phyloP scores from a whole-genome alignment of 257 asterid genomes.

The Solanum neorickii region DNA sequence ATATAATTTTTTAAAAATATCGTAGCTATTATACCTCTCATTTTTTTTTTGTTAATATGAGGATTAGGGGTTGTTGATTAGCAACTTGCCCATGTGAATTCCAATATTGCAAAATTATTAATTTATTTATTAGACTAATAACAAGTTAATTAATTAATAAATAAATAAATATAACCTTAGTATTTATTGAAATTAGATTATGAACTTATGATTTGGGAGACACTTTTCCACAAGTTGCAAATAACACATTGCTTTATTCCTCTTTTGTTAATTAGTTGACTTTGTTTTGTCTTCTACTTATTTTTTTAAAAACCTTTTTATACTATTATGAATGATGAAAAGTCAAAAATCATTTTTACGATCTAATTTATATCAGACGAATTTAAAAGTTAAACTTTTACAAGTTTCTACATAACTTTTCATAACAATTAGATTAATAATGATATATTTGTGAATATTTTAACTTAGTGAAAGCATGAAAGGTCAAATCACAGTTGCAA shows the following conservation, averaged over 20 bases:
- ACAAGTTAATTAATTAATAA: not conserved
- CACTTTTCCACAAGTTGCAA: not conserved
- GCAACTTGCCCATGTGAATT: not conserved
- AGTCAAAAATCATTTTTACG: not conserved
- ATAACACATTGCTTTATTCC: not conserved
- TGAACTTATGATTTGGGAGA: not conserved
- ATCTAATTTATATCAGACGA: not conserved
- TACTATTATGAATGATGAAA: not conserved
- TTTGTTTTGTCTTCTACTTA: not conserved
- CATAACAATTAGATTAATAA: not conserved
- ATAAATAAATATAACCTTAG: not conserved
- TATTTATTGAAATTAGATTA: not conserved
- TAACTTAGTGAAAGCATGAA: not conserved
- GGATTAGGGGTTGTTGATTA: not conserved
- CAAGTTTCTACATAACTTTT: not conserved
- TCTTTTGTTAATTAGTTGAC: not conserved
- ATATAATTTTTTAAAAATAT: too few species aligned
- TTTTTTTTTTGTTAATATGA: not conserved
- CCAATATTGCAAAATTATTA: not conserved
- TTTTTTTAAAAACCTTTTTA: not conserved
- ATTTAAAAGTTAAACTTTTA: too few species aligned
- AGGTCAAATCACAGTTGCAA: not conserved
- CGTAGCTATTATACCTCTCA: too few species aligned
- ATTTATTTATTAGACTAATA: not conserved
- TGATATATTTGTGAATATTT: not conserved